Percentiles rank a stretch among this genome's conserved stretches.
Conservation (phyloP, 352 stramenopile species). For the Globisporangium nodosum region DNA sequence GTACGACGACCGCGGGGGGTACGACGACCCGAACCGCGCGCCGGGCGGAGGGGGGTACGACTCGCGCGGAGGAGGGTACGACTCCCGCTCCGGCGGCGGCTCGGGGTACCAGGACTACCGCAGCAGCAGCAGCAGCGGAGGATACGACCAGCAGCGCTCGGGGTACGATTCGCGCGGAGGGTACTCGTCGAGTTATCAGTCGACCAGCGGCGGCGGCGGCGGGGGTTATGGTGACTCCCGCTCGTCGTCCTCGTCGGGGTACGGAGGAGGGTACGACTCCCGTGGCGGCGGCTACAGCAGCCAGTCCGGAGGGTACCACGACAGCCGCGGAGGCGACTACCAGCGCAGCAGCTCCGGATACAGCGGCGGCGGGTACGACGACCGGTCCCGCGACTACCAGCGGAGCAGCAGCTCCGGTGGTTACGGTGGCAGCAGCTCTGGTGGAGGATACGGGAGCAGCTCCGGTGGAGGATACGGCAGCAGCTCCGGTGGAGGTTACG, state of each 20-base stretch:
- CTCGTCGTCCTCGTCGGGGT: constrained; percentile 19
- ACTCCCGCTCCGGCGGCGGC: constrained; percentile 17
- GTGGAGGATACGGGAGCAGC: constrained; percentile 20
- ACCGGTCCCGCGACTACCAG: constrained; percentile 9
- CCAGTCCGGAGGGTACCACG: constrained; percentile 1
- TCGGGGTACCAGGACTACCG: background rate
- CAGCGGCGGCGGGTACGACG: constrained; percentile 27
- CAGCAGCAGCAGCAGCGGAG: constrained; percentile 4
- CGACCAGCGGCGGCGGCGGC: constrained; percentile 9
- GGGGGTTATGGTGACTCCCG: constrained; percentile 20
- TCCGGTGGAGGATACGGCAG: constrained; percentile 13
- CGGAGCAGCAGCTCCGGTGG: background rate
- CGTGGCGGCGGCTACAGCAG: constrained; percentile 18
- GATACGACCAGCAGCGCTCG: constrained; percentile 11
- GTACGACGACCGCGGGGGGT: constrained; percentile 13
- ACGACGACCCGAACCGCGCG: constrained; percentile 12
- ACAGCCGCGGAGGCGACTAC: constrained; percentile 1
- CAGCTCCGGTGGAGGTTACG: constrained; percentile 5
- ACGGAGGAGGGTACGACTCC: constrained; percentile 17
- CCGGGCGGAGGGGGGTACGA: constrained; percentile 22
- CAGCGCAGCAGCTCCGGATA: constrained; percentile 9
- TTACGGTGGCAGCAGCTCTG: background rate
- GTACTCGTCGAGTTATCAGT: background rate
- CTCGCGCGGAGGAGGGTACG: constrained; percentile 13
- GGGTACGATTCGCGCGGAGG: constrained; percentile 18